These are phyloP conservation scores for Solanum lycopersicoides DNA, from an alignment of 257 asterid species.

Conservation along the genomic window DNA sequence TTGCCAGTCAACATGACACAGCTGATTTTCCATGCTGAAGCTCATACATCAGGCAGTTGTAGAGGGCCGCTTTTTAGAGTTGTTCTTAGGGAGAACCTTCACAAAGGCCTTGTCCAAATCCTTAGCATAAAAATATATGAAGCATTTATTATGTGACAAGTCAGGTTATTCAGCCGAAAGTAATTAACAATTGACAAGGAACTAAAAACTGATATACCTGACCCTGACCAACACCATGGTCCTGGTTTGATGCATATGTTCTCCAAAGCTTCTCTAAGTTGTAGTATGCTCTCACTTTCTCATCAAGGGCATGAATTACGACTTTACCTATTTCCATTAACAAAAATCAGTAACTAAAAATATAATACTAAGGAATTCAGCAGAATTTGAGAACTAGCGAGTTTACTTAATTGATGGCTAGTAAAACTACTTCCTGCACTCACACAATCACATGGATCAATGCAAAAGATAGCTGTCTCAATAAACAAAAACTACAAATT, in stretches of 20 bases:
- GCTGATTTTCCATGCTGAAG: neutral
- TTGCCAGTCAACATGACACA: neutral
- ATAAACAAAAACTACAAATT: neutral
- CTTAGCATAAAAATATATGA: conserved; percentile 18
- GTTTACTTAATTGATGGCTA: neutral
- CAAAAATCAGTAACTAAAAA: neutral
- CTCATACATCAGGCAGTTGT: conserved; percentile 6
- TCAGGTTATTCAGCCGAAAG: neutral
- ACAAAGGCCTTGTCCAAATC: conserved; percentile 69
- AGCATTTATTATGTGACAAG: neutral
- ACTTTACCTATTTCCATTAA: conserved; percentile 34
- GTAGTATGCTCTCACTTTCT: conserved; percentile 88
- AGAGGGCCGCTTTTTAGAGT: conserved; percentile 61
- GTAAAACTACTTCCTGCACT: neutral
- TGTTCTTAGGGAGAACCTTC: conserved; percentile 67
- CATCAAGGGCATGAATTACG: conserved; percentile 84
- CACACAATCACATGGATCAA: neutral
- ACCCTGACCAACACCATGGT: conserved; percentile 23
- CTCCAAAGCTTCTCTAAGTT: conserved; percentile 80
- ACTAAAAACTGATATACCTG: neutral
- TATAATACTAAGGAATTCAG: neutral
- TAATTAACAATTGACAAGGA: neutral
- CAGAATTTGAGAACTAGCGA: neutral
- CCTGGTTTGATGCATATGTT: conserved; percentile 24
- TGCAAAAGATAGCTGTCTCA: neutral